Conservation (phyloP, 169 alveolate species). For the Cryptosporidium ryanae region DNA sequence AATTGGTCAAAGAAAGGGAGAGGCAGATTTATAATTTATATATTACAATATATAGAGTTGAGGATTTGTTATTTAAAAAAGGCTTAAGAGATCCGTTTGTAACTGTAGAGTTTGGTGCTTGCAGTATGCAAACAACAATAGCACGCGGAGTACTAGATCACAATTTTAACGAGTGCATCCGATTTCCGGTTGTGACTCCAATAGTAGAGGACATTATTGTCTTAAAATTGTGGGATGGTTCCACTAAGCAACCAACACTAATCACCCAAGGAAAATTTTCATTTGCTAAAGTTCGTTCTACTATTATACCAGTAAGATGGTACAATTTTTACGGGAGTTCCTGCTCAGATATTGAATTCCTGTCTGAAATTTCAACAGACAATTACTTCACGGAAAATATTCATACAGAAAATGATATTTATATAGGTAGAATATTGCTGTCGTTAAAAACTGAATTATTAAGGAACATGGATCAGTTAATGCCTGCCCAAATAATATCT, state of each 20-base stretch:
- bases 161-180: constrained; percentile 90
- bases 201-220: constrained; percentile 88
- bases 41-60: constrained; percentile 86
- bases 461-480: constrained; percentile 83
- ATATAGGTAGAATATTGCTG: constrained; percentile 88
- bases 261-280: constrained; percentile 83
- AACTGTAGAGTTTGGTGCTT: constrained; percentile 90
- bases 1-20: constrained; percentile 36
- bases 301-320: constrained; percentile 85
- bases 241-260: constrained; percentile 74
- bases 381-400: constrained; percentile 41
- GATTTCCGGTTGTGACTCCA: constrained; percentile 90
- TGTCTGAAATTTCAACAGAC: constrained; percentile 63
- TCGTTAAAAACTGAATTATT: constrained; percentile 88
- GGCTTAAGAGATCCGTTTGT: constrained; percentile 85
- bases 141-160: constrained; percentile 81
- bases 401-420: constrained; percentile 78
- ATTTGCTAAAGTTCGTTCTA: constrained; percentile 81
- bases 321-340: constrained; percentile 89
- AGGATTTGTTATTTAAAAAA: constrained; percentile 82
- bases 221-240: constrained; percentile 88
- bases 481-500: constrained; percentile 87
- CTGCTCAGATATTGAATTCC: constrained; percentile 77
- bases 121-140: constrained; percentile 84
- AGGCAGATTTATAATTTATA: constrained; percentile 83